A percentile compares a stretch with the other conserved stretches of the same genome.
Conservation (phyloP, 2,329 filamentous ascomycete species). For the Helotiales sp. region DNA sequence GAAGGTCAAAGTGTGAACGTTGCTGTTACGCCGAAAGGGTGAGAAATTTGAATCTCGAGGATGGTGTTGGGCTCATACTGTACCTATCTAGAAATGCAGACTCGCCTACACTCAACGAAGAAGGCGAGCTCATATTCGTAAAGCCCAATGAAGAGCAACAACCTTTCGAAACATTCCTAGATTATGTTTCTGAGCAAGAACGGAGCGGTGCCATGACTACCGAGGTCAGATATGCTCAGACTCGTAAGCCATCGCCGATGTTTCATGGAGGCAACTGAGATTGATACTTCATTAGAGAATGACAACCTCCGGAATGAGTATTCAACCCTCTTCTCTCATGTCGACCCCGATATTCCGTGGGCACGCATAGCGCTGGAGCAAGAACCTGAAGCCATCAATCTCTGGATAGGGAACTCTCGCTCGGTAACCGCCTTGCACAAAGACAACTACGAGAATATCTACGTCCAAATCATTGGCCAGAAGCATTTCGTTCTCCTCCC, state of each 20-base stretch:
- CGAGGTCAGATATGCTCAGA: conserved; percentile 73
- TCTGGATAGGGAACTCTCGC: conserved; percentile 70
- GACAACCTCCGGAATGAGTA: conserved; percentile 81
- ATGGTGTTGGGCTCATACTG: neutral
- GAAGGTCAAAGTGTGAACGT: conserved; percentile 64
- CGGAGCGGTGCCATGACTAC: conserved; percentile 27
- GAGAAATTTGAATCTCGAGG: conserved; percentile 7
- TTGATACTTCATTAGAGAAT: conserved; percentile 55
- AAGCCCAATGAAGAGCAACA: conserved; percentile 71
- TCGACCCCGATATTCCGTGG: conserved; percentile 66
- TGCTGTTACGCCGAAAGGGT: conserved; percentile 65
- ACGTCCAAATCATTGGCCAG: conserved; percentile 70
- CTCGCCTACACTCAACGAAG: conserved; percentile 47
- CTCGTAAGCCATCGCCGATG: conserved; percentile 50
- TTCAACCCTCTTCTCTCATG: conserved; percentile 57
- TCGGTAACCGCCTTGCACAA: conserved; percentile 74
- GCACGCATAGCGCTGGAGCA: conserved; percentile 69
- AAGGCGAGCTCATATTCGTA: conserved; percentile 54
- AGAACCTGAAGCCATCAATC: conserved; percentile 72
- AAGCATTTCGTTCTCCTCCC: conserved; percentile 78
- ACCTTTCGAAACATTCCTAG: conserved; percentile 61
- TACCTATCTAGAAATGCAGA: conserved; percentile 44
- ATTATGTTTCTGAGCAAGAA: conserved; percentile 61
- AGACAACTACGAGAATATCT: conserved; percentile 85
- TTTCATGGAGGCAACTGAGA: neutral